A percentile compares a stretch with the other conserved stretches of the same genome.
phyloP scores from a whole-genome alignment of 2,329 filamentous ascomycete species.

The Salinomyces thailandicus region DNA sequence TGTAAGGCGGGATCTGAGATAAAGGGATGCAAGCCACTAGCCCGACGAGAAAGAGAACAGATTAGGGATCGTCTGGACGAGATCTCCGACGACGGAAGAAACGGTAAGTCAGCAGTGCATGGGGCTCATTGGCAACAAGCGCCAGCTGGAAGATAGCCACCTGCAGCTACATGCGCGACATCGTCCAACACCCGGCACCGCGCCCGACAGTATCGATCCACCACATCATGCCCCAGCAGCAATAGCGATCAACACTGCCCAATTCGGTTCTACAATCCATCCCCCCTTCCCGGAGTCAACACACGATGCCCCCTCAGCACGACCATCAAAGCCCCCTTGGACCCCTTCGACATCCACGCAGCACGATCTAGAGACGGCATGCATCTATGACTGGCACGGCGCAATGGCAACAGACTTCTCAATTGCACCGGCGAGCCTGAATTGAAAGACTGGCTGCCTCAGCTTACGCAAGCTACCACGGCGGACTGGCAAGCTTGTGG shows the following conservation, averaged over 20 bases:
- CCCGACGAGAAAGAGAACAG: background rate
- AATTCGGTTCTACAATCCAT: conserved; percentile 7
- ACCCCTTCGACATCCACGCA: conserved; percentile 18
- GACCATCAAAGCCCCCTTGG: conserved; percentile 8
- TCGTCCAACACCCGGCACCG: conserved; percentile 7
- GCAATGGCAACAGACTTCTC: background rate
- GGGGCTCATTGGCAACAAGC: background rate
- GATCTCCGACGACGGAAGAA: conserved; percentile 3
- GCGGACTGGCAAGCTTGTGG: background rate
- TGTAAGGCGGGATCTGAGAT: conserved; percentile 19
- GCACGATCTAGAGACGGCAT: background rate
- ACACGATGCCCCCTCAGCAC: background rate
- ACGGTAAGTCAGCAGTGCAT: conserved; percentile 9
- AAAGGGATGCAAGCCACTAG: no score
- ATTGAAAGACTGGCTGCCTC: background rate
- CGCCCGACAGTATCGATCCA: conserved; percentile 15
- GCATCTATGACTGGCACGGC: conserved; percentile 1
- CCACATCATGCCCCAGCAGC: conserved; percentile 9
- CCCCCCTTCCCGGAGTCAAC: no score
- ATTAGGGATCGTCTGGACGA: conserved; percentile 1
- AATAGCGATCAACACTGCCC: conserved; percentile 7
- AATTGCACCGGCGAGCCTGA: no score
- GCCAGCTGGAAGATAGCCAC: no score
- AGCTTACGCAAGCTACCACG: conserved; percentile 1
- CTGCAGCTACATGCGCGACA: no score